Evolutionary conservation across 768 basidiomycete genomes (phyloP).

Genomic region (Rhodosporidiobolus odoratus): DNA sequence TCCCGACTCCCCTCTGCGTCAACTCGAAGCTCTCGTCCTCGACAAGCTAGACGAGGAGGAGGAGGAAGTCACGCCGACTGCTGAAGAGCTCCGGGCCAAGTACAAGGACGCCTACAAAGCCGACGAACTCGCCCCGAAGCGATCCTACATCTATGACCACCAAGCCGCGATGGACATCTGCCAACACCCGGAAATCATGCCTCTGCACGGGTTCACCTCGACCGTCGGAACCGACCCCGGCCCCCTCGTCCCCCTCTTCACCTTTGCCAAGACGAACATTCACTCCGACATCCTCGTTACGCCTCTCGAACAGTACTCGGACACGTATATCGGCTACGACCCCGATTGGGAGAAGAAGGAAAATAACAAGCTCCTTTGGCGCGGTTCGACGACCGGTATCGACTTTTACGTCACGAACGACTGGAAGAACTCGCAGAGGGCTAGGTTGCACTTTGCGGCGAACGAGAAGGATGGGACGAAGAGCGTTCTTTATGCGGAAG

Average conservation of each 20-base stretch:
- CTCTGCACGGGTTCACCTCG: conserved; percentile 46
- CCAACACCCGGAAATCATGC: conserved; percentile 46
- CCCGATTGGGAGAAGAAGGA: conserved; percentile 86
- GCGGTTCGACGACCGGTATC: conserved; percentile 91
- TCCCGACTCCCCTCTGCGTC: conserved; percentile 41
- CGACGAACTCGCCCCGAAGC: conserved; percentile 20
- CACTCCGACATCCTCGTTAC: conserved; percentile 89
- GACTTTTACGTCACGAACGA: conserved; percentile 47
- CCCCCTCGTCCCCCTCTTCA: conserved; percentile 59
- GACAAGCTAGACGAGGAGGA: conserved; percentile 8
- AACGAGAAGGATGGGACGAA: conserved; percentile 33
- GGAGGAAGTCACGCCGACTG: conserved; percentile 1
- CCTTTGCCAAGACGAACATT: conserved; percentile 77
- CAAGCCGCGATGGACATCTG: conserved; percentile 46
- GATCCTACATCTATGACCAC: conserved; percentile 46
- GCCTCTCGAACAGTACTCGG: conserved; percentile 87
- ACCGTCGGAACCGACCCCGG: conserved; percentile 38
- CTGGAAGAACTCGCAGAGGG: conserved; percentile 55
- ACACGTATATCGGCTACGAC: conserved; percentile 74
- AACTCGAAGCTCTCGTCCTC: conserved; percentile 23
- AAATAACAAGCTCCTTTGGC: conserved; percentile 79
- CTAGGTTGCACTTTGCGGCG: conserved; percentile 49
- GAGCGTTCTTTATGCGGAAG: conserved; percentile 48
- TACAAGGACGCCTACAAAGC: conserved; percentile 21
- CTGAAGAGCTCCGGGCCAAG: conserved; percentile 14